These are phyloP conservation scores for Fusarium aywerte DNA, from an alignment of 2,329 filamentous ascomycete genomes.

Conservation along the genomic window DNA sequence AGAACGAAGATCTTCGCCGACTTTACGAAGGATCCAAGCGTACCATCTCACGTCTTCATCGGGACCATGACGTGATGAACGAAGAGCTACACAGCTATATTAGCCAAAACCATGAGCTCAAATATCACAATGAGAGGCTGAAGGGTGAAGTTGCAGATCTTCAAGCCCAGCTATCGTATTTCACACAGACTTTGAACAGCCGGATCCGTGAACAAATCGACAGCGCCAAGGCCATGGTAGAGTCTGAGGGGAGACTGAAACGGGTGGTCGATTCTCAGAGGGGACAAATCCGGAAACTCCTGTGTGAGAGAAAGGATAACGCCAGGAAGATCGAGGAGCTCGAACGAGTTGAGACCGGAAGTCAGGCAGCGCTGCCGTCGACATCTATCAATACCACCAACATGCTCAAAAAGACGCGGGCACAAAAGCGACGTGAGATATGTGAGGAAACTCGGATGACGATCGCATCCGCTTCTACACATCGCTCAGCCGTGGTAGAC, in stretches of 20 bases:
- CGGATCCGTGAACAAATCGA: neutral
- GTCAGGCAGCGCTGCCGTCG: neutral
- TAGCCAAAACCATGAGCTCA: neutral
- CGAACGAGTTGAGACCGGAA: neutral
- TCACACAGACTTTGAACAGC: neutral
- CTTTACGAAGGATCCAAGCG: too few relatives aligned
- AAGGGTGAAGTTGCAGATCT: neutral
- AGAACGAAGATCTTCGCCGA: too few relatives aligned
- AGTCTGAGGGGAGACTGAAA: neutral
- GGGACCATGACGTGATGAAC: too few relatives aligned
- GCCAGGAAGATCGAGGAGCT: neutral
- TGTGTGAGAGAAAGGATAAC: neutral
- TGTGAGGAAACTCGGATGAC: too few relatives aligned
- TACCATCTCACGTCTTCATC: too few relatives aligned
- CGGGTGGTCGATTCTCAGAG: neutral
- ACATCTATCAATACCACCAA: too few relatives aligned
- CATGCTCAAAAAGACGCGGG: neutral
- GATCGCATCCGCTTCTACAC: neutral
- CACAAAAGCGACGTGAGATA: neutral
- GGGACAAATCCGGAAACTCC: neutral
- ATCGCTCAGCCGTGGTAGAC: too few relatives aligned
- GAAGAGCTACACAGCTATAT: too few relatives aligned
- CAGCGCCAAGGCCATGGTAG: rapidly evolving
- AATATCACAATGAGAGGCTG: neutral
- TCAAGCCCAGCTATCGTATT: neutral